Percentiles rank a stretch among this genome's conserved stretches.
Conservation (phyloP, 495 filamentous ascomycete genomes). For the Penicillium pancosmium region DNA sequence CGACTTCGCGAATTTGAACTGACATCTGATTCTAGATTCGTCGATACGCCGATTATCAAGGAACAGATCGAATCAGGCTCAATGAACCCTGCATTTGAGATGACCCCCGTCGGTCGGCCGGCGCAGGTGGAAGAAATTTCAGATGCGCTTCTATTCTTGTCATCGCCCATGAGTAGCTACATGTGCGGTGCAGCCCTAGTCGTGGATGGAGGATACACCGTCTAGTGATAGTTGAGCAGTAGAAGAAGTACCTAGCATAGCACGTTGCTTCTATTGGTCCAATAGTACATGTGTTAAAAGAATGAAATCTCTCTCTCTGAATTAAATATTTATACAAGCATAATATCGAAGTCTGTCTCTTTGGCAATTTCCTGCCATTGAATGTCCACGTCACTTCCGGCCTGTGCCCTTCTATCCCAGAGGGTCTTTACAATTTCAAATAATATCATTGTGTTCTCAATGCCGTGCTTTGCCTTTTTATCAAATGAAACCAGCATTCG, state of each 20-base stretch:
- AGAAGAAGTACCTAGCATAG: too few relatives aligned
- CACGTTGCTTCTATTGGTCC: too few relatives aligned
- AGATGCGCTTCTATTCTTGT: constrained; percentile 68
- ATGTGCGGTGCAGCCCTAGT: constrained; percentile 35
- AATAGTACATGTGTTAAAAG: too few relatives aligned
- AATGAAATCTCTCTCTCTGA: not conserved
- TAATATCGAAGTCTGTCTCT: constrained; percentile 32
- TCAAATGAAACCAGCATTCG: constrained; percentile 27
- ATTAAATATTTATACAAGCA: constrained; percentile 26
- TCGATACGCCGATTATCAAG: constrained; percentile 41
- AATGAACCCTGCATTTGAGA: constrained; percentile 24
- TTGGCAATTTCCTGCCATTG: constrained; percentile 32
- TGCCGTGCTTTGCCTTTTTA: constrained; percentile 26
- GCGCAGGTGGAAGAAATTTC: constrained; percentile 61
- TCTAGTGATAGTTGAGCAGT: constrained; percentile 7
- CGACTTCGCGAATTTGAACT: too few relatives aligned
- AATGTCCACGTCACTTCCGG: constrained; percentile 18
- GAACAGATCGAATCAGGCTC: constrained; percentile 25
- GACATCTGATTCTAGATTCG: constrained; percentile 23
- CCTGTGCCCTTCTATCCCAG: constrained; percentile 23
- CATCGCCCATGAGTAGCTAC: constrained; percentile 47
- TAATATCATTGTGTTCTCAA: constrained; percentile 26
- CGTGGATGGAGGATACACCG: constrained; percentile 27
- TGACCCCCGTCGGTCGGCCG: constrained; percentile 23
- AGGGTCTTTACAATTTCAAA: constrained; percentile 26